Percentiles rank a stretch among this genome's conserved stretches.
These are phyloP conservation scores for Galerina sulciceps DNA, from an alignment of 768 basidiomycete species.

Conservation along the genomic window DNA sequence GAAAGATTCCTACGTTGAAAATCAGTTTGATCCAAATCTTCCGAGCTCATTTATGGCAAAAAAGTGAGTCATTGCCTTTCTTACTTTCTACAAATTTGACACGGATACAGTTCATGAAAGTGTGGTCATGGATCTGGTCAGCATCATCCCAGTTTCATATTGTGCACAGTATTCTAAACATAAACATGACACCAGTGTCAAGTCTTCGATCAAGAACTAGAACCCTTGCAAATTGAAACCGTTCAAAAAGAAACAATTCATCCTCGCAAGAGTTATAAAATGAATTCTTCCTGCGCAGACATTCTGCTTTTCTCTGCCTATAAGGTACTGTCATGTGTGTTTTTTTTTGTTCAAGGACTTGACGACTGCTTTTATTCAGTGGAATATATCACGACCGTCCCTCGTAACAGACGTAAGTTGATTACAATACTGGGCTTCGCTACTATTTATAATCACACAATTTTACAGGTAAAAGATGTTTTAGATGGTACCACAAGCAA, in stretches of 20 bases:
- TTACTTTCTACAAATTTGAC: constrained; percentile 2
- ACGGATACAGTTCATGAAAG: constrained; percentile 74
- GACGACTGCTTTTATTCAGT: constrained; percentile 45
- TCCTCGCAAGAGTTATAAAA: constrained; percentile 99
- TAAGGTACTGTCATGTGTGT: constrained; percentile 48
- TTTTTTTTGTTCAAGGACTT: neutral
- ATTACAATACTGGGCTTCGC: neutral
- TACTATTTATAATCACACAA: neutral
- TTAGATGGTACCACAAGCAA: constrained; percentile 97
- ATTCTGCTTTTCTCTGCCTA: constrained; percentile 96
- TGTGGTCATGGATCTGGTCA: constrained; percentile 87
- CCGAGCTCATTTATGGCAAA: constrained; percentile 99
- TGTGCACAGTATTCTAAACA: neutral
- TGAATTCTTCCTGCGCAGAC: constrained; percentile 99
- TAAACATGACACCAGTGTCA: constrained; percentile 65
- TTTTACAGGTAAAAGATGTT: constrained; percentile 81
- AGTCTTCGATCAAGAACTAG: constrained; percentile 98
- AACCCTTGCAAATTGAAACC: constrained; percentile 97
- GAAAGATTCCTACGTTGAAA: constrained; percentile 97
- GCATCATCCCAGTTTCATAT: constrained; percentile 18
- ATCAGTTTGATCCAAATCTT: constrained; percentile 99
- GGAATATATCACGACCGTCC: constrained; percentile 97
- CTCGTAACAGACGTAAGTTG: constrained; percentile 86
- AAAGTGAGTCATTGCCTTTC: constrained; percentile 65
- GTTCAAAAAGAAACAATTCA: constrained; percentile 99